Evolutionary conservation across 352 stramenopile genomes (phyloP).

Genomic region (Plasmopara muralis): DNA sequence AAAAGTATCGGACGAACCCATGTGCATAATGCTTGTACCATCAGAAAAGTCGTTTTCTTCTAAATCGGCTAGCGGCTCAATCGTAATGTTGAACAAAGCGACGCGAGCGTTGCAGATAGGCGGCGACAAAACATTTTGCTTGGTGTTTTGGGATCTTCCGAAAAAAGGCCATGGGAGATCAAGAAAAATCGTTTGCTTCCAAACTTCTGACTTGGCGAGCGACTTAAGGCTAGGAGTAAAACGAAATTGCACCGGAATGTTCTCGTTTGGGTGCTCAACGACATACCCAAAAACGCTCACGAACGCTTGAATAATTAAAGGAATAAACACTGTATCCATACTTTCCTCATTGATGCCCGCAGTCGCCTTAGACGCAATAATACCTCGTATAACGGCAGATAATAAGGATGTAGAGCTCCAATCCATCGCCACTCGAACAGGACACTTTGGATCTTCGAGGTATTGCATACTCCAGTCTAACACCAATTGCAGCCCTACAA

Average conservation of each 20-base stretch:
- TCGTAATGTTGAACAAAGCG: constrained; percentile 53
- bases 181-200: constrained; percentile 40
- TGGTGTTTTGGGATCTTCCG: constrained; percentile 1
- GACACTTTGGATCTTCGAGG: constrained; percentile 33
- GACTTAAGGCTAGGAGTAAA: constrained; percentile 21
- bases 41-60: constrained; percentile 7
- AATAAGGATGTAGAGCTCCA: constrained; percentile 35
- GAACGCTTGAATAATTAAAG: constrained; percentile 41
- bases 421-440: constrained; percentile 35
- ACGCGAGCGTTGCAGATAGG: constrained; percentile 25
- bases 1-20: constrained; percentile 14
- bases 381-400: constrained; percentile 33
- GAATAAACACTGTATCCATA: constrained; percentile 22
- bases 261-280: constrained; percentile 28
- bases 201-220: constrained; percentile 26
- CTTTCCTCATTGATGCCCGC: constrained; percentile 6
- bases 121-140: constrained; percentile 6
- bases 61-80: constrained; percentile 28
- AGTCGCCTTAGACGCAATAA: constrained; percentile 36
- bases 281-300: constrained; percentile 35
- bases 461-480: constrained; percentile 46
- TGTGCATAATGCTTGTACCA: constrained; percentile 12
- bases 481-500: constrained; percentile 38
- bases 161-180: constrained; percentile 30
- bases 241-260: constrained; percentile 43